phyloP scores from a whole-genome alignment of 371 early-diverging fungal species.

The Lichtheimia ornata region DNA sequence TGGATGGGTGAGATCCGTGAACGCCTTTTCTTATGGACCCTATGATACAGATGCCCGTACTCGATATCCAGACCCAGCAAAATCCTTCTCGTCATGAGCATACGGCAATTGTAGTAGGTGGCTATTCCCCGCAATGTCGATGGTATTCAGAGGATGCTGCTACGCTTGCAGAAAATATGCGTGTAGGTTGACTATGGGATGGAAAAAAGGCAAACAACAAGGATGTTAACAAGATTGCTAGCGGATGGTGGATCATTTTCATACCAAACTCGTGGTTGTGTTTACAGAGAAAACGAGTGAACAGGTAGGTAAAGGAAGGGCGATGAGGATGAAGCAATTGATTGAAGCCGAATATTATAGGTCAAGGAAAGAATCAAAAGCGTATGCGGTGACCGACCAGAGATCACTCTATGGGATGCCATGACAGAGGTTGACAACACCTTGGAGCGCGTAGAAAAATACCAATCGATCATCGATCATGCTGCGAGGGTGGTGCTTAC shows the following conservation, averaged over 20 bases:
- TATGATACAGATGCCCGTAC: constrained; percentile 14
- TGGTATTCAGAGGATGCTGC: constrained; percentile 52
- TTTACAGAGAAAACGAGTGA: constrained; percentile 45
- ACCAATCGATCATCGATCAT: constrained; percentile 30
- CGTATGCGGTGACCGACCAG: constrained; percentile 1
- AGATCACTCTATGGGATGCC: constrained; percentile 35
- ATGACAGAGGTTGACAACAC: constrained; percentile 15
- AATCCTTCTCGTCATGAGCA: constrained; percentile 5
- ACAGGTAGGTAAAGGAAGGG: constrained; percentile 9
- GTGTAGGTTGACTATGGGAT: constrained; percentile 19
- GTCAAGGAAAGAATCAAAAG: constrained; percentile 35
- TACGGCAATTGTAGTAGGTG: constrained; percentile 39
- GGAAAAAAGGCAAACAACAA: not conserved
- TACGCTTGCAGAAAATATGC: constrained; percentile 32
- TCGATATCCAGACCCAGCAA: constrained; percentile 17
- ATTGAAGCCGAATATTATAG: constrained; percentile 7
- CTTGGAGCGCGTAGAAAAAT: constrained; percentile 15
- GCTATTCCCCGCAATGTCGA: constrained; percentile 38
- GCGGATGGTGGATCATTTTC: constrained; percentile 38
- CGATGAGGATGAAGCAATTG: not conserved
- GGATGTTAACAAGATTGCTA: constrained; percentile 4
- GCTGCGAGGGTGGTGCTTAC: constrained; percentile 36
- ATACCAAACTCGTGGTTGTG: constrained; percentile 29
- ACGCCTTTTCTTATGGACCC: too few relatives aligned
- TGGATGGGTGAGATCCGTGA: not conserved